Base-by-base conservation (phyloP, 441 rosid species). In the Cnidoscolus chayamansa region DNA sequence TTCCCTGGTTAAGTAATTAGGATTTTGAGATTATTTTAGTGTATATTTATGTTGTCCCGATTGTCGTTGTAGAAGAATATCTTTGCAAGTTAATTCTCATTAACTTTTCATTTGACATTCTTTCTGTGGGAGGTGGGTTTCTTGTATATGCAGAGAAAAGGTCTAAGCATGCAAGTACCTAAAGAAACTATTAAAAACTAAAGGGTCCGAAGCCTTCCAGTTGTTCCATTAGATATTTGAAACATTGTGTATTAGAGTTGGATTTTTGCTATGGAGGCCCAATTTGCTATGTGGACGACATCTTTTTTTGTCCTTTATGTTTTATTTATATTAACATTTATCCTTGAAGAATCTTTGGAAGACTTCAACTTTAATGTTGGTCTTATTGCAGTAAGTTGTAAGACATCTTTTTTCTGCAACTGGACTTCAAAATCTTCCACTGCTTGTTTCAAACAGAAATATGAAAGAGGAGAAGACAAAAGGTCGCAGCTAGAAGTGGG, bases 201-300 rank as follows among this genome's bases (percentile, higher is more conserved):
- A 57, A 25, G 40, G 58, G 10, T 40, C 25, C 6, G 1, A n/a
- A 13, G 40, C 15, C 20, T 15, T 50, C 63, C 43, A 12, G 32
- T 60, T 59, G 48, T 16, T 51, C 62, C 63, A 43, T 65, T 48
- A 31, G 13, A 62, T 51, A 35, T 74, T 61, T 78, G 65, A 45
- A 61, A 25, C 61, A 37, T 2, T 31, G 17, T 47, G 75, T 59
- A 20, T 30, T 63, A 8, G 37, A 56, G 67, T 4, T 56, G 56
- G 53, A 19, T 49, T 25, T 65, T 73, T 56, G 67, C 43, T 31
- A 16, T 1, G 32, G 19, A 37, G 30, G 7, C 25, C 49, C 55
- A 1, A 45, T 66, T 71, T 61, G 32, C 71, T 30, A 5, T 7
- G 9, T 49, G 5, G 70, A 45, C 58, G 43, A n/a, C 50, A 51